phyloP scores from a whole-genome alignment of 2,329 filamentous ascomycete genomes.

The Colletotrichum simmondsii region DNA sequence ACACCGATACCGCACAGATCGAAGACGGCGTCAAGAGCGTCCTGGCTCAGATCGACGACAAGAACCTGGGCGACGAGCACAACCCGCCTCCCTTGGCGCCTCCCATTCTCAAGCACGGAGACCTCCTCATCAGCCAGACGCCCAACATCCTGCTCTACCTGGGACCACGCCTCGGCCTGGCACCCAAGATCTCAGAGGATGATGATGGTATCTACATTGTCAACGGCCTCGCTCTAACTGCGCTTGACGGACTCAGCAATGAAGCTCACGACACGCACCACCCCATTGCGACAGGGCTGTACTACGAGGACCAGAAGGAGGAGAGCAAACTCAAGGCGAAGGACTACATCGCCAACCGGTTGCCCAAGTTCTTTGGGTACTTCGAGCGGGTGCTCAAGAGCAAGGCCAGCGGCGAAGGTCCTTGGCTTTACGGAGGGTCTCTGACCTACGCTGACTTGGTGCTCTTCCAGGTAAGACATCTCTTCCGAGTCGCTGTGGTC shows the following conservation, averaged over 20 bases:
- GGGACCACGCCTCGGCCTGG: slow-evolving; percentile 68
- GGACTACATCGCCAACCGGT: slow-evolving; percentile 68
- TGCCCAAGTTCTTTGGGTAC: slow-evolving; percentile 79
- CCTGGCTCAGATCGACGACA: slow-evolving; percentile 54
- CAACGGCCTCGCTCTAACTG: slow-evolving; percentile 74
- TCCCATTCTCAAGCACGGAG: slow-evolving; percentile 72
- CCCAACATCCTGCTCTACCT: slow-evolving; percentile 80
- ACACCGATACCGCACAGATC: slow-evolving; percentile 66
- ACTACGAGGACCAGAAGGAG: slow-evolving; percentile 81
- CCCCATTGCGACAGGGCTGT: slow-evolving; percentile 67
- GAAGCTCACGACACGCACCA: slow-evolving; percentile 84
- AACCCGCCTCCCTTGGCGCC: slow-evolving; percentile 76
- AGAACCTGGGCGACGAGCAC: slow-evolving; percentile 58
- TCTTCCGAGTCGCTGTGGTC: rapidly evolving
- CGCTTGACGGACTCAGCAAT: slow-evolving; percentile 75
- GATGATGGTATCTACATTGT: slow-evolving; percentile 64
- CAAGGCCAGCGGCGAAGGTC: slow-evolving; percentile 66
- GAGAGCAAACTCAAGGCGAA: slow-evolving; percentile 69
- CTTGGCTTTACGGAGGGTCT: slow-evolving; percentile 73
- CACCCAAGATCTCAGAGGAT: slow-evolving; percentile 54
- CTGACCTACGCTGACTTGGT: slow-evolving; percentile 80
- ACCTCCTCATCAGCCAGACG: slow-evolving; percentile 74
- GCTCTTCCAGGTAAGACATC: slow-evolving; percentile 73
- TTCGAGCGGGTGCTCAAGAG: slow-evolving; percentile 74
- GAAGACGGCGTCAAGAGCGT: slow-evolving; percentile 64